Conservation (phyloP, 2,329 filamentous ascomycete genomes). For the Xylaria digitata region DNA sequence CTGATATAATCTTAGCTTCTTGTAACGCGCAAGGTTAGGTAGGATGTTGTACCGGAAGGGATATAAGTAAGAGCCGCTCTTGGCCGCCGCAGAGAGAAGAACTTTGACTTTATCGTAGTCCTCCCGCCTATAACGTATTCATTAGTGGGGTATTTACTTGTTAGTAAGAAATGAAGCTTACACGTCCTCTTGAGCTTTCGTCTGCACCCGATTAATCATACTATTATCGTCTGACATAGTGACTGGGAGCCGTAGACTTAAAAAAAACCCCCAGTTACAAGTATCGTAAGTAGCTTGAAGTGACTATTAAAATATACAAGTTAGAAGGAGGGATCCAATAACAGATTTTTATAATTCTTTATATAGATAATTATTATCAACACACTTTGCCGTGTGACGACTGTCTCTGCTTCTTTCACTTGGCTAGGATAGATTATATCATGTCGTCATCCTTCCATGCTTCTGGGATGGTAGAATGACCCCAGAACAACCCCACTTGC, state of each 20-base stretch:
- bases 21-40: slow-evolving; percentile 4
- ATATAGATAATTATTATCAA: background rate
- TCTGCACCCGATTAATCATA: slow-evolving; percentile 50
- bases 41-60: slow-evolving; percentile 71
- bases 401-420: too few species aligned
- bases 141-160: background rate
- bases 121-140: slow-evolving; percentile 63
- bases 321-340: background rate
- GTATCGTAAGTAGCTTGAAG: background rate
- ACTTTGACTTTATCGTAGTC: slow-evolving; percentile 75
- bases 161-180: slow-evolving; percentile 52
- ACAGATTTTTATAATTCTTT: background rate
- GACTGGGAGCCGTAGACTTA: background rate
- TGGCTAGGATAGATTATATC: background rate
- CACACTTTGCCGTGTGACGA: background rate
- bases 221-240: slow-evolving; percentile 43
- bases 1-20: slow-evolving; percentile 33
- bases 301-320: background rate
- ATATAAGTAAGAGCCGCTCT: slow-evolving; percentile 85
- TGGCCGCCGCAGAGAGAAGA: slow-evolving; percentile 75
- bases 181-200: slow-evolving; percentile 63
- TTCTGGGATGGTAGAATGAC: background rate
- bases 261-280: too few species aligned
- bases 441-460: slow-evolving; percentile 25
- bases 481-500: slow-evolving; percentile 28